Base-by-base conservation (phyloP, 2,329 filamentous ascomycete species). In the Epichloe brachyelytri region DNA sequence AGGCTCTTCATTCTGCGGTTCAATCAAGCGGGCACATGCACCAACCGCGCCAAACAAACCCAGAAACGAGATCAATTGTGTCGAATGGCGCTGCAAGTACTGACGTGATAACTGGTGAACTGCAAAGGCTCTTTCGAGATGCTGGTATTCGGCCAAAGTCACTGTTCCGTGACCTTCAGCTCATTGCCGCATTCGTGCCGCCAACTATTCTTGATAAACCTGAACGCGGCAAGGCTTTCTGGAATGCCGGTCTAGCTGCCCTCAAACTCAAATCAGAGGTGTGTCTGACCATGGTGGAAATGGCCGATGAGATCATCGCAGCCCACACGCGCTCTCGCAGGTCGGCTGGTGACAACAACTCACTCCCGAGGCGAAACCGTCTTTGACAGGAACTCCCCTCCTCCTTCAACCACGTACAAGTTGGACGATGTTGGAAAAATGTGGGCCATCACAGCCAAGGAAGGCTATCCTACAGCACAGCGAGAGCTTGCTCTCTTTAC, bases 361-460 rank as follows among this genome's bases (percentile, higher is more conserved):
- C 58, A 12, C 53, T 61, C 3, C 62, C 44, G 63, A 63, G 17
- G 59, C 62, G 19, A 62, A 65, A 3, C 62, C 65, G 10, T 66
- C 66, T 11, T 57, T 65, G 14, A 69, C 69, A 2, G 68, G 68
- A 36, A 71, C 71, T 7, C 72, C 72, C 66, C 74, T 12, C 68
- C 71, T 11, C 69, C 76, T 0, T 70, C 79, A 3, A 76, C 82
- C 51, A 78, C 82, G 45, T 83, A 88, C 66, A 81, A 78, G 51
- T 80, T 93, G 63, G 76, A 81, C 43, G 88, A 96, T 63, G 91
- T 89, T 0, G 90, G 86, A 3, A 81, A 79, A 58, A 93, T 97
- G 82, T 88, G 88, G 75, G 85, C 88, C 55, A 93, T 96, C 63
- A 91, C 90, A 1, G 93, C 93, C 15, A 93, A 90, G 64, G 93